Conservation (phyloP, 139 green algal species). For the Volvox reticuliferus region DNA sequence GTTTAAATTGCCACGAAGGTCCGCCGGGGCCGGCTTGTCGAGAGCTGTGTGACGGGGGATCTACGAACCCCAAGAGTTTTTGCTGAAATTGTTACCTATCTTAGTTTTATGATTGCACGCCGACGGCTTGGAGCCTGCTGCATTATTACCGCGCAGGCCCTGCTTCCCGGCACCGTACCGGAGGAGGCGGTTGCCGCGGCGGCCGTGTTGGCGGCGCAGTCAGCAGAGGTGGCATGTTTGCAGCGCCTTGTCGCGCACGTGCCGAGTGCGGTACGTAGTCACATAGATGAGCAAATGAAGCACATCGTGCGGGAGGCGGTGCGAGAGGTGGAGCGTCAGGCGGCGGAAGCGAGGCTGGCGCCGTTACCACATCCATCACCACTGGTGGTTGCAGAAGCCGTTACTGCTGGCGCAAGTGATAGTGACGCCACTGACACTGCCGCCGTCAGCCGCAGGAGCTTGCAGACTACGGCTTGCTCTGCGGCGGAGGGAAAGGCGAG, state of each 20-base stretch:
- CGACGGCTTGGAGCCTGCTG: too few species aligned
- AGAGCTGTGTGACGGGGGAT: too few species aligned
- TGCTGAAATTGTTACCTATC: too few species aligned
- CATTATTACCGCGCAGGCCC: not conserved
- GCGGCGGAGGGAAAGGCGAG: too few species aligned
- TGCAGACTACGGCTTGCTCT: too few species aligned
- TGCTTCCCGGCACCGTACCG: conserved; percentile 42
- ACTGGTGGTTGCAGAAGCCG: not conserved
- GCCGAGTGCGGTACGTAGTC: conserved; percentile 14
- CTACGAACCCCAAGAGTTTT: too few species aligned
- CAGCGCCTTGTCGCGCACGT: conserved; percentile 44
- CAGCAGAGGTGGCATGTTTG: conserved; percentile 31
- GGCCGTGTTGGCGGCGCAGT: conserved; percentile 6
- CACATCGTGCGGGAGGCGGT: conserved; percentile 31
- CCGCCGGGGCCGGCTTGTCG: too few species aligned
- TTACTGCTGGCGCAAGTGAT: not conserved
- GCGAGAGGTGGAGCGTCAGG: conserved; percentile 27
- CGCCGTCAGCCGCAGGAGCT: too few species aligned
- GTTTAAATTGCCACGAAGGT: too few species aligned
- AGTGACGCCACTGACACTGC: not conserved
- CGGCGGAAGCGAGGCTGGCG: not conserved
- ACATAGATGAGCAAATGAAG: conserved; percentile 29
- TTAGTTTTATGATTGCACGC: too few species aligned
- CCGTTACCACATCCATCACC: not conserved
- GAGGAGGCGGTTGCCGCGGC: conserved; percentile 42